Evolutionary conservation across 352 stramenopile genomes (phyloP), one percentile per base, ranked within the genome.

Genomic region (Phytophthora foliorum): DNA sequence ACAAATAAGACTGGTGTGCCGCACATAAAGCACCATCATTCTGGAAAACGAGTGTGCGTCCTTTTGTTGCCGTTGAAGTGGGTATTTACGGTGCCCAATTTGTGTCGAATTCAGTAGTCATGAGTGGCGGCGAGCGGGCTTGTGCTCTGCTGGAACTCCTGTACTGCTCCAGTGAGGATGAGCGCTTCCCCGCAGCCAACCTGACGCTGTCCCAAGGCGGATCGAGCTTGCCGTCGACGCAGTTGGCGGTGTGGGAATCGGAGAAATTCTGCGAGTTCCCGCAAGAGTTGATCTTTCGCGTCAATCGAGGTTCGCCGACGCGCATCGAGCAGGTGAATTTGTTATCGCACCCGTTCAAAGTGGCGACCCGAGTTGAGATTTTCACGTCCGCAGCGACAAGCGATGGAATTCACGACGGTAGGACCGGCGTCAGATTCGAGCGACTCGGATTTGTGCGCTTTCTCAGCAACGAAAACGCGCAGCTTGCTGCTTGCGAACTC

Each of bases 261-360:
- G 77, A 86, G 44, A 88, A 82, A 60, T 82, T 91, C 62, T 91
- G 80, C 51, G 80, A 82, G 49, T 91, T 86, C 34, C 80, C 82
- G 11, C 80, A 91, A 42, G 76, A 88, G 36, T 19, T 91, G 27
- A 70, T 91, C 9, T 81, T 88, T 29, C 69, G 74, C 38, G 72
- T 89, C 10, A 80, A 78, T 52, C 64, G 60, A 61, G 73, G 67
- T 2, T 39, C 59, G 6, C 41, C 72, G 14, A 67, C 66, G 6
- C 31, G 24, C 0, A 50, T 77, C 10, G 46, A 64, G 13, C 67
- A 69, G 31, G 57, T 79, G 3, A 72, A 77, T 44, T 34, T 86
- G 7, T 64, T 84, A 1, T 69, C 75, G 4, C 75, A 86, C 19
- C 69, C 81, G 21, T 57, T 57, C 13, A 84, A 86, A 57, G 77